These are phyloP conservation scores for Xylaria digitata DNA, from an alignment of 2,329 filamentous ascomycete species.

Conservation along the genomic window DNA sequence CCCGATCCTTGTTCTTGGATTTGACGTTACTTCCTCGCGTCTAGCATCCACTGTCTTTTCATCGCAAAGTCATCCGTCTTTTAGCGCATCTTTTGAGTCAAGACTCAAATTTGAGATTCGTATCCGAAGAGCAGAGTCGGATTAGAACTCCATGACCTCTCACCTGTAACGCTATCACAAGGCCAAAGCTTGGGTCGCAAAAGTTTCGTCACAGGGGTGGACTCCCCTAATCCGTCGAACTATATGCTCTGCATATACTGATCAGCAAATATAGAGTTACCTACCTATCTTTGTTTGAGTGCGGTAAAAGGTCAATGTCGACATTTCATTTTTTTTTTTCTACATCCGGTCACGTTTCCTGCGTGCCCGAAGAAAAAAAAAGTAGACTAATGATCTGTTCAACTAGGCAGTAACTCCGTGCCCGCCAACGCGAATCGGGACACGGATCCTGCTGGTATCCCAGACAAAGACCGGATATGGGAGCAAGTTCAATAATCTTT, in stretches of 20 bases:
- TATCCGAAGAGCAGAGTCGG: constrained; percentile 10
- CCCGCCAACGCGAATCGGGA: constrained; percentile 23
- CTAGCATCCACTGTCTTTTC: constrained; percentile 30
- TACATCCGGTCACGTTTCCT: not conserved
- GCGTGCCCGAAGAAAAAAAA: not conserved
- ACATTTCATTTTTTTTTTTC: too few species aligned
- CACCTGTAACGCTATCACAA: constrained; percentile 18
- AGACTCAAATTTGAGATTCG: constrained; percentile 12
- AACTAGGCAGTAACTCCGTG: constrained; percentile 17
- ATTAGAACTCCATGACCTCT: constrained; percentile 21
- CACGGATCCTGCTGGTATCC: constrained; percentile 21
- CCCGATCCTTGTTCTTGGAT: constrained; percentile 45
- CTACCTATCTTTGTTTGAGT: not conserved
- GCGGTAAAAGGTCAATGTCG: constrained; percentile 1
- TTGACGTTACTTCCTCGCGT: constrained; percentile 46
- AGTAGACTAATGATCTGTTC: constrained; percentile 10
- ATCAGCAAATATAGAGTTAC: constrained; percentile 21
- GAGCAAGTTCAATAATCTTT: constrained; percentile 20
- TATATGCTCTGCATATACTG: constrained; percentile 11
- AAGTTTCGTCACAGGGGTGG: constrained; percentile 29
- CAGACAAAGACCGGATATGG: constrained; percentile 23
- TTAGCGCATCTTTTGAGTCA: constrained; percentile 1
- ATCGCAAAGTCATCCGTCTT: constrained; percentile 35
- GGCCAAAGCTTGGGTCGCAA: constrained; percentile 21
- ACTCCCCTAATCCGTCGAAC: not conserved